Base-by-base conservation (phyloP, 768 basidiomycete genomes). In the Boletus sp. region DNA sequence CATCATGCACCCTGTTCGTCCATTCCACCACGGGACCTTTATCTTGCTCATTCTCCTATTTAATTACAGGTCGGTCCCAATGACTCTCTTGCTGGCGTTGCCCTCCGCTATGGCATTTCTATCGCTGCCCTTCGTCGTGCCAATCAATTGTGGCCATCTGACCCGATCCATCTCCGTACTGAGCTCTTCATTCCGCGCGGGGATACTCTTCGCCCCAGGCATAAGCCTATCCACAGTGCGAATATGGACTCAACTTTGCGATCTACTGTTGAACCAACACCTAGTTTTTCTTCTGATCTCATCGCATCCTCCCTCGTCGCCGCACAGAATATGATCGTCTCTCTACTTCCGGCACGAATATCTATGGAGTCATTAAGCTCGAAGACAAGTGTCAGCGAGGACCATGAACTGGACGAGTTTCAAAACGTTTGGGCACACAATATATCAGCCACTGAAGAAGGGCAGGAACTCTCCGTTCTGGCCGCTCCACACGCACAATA, bases 71-170 rank as follows among this genome's bases (percentile, higher is more conserved):
- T 98, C 38, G 72, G 77, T 48, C 74, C 83, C 2, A 79, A 75
- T 15, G 95, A 98, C 67, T 89, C 95, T 10, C 74, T 98, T 30
- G 83, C 93, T 15, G 88, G 92, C 27, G 86, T 98, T 13, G 85
- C 96, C 0, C 76, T 98, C 46, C 91, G 86, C 62, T 97, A 98
- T 69, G 92, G 91, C 2, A 87, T 96, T 50, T 81, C 86, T 17
- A 76, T 97, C 50, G 80, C 90, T 27, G 86, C 88, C 14, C 79
- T 99, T 13, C 86, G 95, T 45, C 79, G 85, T 61, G 85, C 86
- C 45, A 99, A 99, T 70, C 91, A 94, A 59, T 76, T 99, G 8
- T 99, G 97, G 97, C 70, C 92, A 7, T 88, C 90, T 7, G 97
- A 98, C 67, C 81, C 92, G 1, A 89, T 99, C 43, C 92, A 96